A percentile compares a stretch with the other conserved stretches of the same genome.
Conservation (phyloP, 495 filamentous ascomycete species). For the Penicillium mononematosum region DNA sequence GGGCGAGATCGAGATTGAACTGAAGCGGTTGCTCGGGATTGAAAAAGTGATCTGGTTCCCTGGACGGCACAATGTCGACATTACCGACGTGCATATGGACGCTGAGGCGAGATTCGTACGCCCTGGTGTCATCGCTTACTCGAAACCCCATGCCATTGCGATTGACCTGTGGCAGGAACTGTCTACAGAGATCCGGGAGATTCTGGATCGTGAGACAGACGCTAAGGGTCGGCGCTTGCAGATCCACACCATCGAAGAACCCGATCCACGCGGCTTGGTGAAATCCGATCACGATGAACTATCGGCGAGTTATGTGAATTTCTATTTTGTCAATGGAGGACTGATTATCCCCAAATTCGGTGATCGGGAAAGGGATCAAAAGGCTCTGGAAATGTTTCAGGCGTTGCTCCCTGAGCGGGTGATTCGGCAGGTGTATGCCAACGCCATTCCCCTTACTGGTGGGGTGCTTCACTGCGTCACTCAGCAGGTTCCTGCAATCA, state of each 20-base stretch:
- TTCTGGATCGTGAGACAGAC: constrained; percentile 21
- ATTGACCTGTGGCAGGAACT: constrained; percentile 23
- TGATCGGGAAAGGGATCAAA: constrained; percentile 19
- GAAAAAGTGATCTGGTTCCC: constrained; percentile 33
- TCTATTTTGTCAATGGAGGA: constrained; percentile 30
- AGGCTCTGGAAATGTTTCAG: constrained; percentile 23
- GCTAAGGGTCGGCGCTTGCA: constrained; percentile 26
- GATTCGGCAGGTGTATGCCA: constrained; percentile 25
- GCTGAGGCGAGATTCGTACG: constrained; percentile 29
- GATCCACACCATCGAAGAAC: constrained; percentile 27
- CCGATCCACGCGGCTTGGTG: constrained; percentile 19
- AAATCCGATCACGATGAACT: constrained; percentile 22
- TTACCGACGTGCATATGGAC: constrained; percentile 31
- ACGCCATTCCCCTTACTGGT: constrained; percentile 27
- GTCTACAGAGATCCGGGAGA: constrained; percentile 22
- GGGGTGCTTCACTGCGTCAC: constrained; percentile 33
- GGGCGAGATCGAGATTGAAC: constrained; percentile 23
- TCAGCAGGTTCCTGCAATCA: constrained; percentile 20
- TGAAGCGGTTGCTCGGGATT: constrained; percentile 27
- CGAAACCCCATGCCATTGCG: constrained; percentile 16
- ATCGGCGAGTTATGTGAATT: constrained; percentile 29
- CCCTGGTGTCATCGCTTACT: constrained; percentile 26
- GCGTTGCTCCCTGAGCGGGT: constrained; percentile 21
- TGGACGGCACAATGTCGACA: constrained; percentile 24
- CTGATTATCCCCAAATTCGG: constrained; percentile 31